These are phyloP conservation scores for Mycena rebaudengoi DNA, from an alignment of 768 basidiomycete species.

Conservation along the genomic window DNA sequence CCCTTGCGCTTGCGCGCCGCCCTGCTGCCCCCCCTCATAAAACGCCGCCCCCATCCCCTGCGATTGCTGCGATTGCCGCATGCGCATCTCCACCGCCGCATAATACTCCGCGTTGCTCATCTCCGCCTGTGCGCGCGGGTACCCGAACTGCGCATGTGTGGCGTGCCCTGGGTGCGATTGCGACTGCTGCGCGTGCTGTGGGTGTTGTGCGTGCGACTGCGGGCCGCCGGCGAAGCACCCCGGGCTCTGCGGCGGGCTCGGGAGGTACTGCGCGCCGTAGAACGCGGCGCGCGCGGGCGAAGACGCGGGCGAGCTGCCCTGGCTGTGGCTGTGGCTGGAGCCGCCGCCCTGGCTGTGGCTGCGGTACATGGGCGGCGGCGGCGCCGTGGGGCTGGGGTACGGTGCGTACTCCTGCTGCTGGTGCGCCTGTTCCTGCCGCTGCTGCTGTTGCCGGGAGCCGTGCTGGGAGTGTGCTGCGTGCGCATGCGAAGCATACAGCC, in stretches of 20 bases:
- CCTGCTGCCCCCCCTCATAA: not conserved
- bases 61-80: not conserved
- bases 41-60: no score
- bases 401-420: not conserved
- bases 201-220: not conserved
- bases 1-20: not conserved
- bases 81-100: constrained; percentile 11
- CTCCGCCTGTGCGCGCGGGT: not conserved
- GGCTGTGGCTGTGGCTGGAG: not conserved
- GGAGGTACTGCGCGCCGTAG: constrained; percentile 4
- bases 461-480: not conserved
- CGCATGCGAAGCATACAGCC: no score
- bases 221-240: not conserved
- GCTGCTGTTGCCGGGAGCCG: not conserved
- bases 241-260: constrained; percentile 23
- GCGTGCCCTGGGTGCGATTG: no score
- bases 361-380: not conserved
- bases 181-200: not conserved
- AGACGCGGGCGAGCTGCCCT: constrained; percentile 7
- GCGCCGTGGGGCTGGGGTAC: no score
- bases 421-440: not conserved
- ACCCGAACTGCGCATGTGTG: no score
- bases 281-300: constrained; percentile 1
- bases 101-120: constrained; percentile 28
- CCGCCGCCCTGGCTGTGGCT: not conserved